Percentiles rank a stretch among this genome's conserved stretches.
phyloP scores from a whole-genome alignment of 495 filamentous ascomycete species.

The Lasiosphaeris hirsuta region DNA sequence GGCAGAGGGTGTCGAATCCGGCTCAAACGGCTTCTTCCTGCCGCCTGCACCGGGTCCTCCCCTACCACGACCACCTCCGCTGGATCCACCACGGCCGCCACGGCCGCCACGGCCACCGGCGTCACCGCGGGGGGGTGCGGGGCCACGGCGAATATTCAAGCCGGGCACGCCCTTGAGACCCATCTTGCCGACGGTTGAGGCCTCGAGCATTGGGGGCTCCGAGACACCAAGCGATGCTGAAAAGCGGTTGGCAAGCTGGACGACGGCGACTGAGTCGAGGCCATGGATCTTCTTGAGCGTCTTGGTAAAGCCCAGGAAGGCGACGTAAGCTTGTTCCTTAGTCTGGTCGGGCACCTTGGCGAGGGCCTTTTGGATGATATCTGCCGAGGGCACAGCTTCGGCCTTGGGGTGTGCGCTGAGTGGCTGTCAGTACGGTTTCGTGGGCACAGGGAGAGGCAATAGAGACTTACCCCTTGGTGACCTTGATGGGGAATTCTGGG shows the following conservation, averaged over 20 bases:
- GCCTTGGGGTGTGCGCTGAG: constrained; percentile 23
- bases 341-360: constrained; percentile 21
- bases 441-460: no score
- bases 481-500: constrained; percentile 31
- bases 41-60: no score
- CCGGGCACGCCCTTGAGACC: constrained; percentile 33
- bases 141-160: constrained; percentile 3
- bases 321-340: constrained; percentile 27
- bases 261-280: constrained; percentile 15
- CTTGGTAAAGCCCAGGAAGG: constrained; percentile 28
- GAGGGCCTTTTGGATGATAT: constrained; percentile 24
- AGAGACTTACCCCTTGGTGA: constrained; percentile 17
- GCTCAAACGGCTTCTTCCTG: no score
- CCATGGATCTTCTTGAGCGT: constrained; percentile 17
- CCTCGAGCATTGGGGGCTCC: constrained; percentile 17
- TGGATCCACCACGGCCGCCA: background rate
- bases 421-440: no score
- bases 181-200: constrained; percentile 27
- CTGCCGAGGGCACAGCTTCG: constrained; percentile 14
- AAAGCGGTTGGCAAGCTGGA: constrained; percentile 26
- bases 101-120: background rate
- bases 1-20: no score
- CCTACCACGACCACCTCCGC: background rate
- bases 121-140: background rate
- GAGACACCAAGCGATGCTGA: constrained; percentile 21